These are phyloP conservation scores for Arachis monticola DNA, from an alignment of 331 rosid species.

Conservation along the genomic window DNA sequence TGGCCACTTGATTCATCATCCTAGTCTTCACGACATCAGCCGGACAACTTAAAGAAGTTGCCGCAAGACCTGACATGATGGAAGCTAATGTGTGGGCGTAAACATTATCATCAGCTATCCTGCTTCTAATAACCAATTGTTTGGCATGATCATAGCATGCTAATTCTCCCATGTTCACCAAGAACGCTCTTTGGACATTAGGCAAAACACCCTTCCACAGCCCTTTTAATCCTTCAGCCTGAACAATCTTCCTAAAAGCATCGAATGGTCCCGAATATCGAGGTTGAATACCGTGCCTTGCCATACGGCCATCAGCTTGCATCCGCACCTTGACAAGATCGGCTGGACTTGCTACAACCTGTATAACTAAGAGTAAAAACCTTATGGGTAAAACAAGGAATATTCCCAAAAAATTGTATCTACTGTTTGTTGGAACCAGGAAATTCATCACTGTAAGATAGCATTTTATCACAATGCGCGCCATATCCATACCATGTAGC, in stretches of 20 bases:
- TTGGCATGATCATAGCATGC: constrained; percentile 91
- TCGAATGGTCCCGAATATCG: constrained; percentile 72
- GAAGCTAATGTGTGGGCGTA: constrained; percentile 86
- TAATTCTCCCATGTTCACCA: constrained; percentile 93
- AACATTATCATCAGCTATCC: constrained; percentile 64
- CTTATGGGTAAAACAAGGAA: constrained; percentile 10
- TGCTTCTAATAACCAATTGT: constrained; percentile 61
- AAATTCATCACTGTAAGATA: constrained; percentile 19
- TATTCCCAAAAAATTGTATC: neutral
- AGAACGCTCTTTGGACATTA: constrained; percentile 81
- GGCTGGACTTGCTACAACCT: constrained; percentile 97
- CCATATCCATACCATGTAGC: constrained; percentile 18
- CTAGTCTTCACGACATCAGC: constrained; percentile 94
- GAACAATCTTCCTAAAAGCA: constrained; percentile 69
- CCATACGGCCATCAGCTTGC: constrained; percentile 82
- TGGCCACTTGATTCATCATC: constrained; percentile 75
- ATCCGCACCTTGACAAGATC: constrained; percentile 96
- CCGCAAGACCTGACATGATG: constrained; percentile 73
- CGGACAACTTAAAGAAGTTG: constrained; percentile 87
- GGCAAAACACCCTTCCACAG: constrained; percentile 92
- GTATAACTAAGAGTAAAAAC: constrained; percentile 46
- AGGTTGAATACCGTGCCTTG: constrained; percentile 65
- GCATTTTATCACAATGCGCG: constrained; percentile 15
- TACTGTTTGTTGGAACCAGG: neutral
- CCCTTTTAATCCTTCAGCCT: constrained; percentile 70